Evolutionary conservation across 2,329 filamentous ascomycete species (phyloP).

Genomic region (Colletotrichum sp.): DNA sequence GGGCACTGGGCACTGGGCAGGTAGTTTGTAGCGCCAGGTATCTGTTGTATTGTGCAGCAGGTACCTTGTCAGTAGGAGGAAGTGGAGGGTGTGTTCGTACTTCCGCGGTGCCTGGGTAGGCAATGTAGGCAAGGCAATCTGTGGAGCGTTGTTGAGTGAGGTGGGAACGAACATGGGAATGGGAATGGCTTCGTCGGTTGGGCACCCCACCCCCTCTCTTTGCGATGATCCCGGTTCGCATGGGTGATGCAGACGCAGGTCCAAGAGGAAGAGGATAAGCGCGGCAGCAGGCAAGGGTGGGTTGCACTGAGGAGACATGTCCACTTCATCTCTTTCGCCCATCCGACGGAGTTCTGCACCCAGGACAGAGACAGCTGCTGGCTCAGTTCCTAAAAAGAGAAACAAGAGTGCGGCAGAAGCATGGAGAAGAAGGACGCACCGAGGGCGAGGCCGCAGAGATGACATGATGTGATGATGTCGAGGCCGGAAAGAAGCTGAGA

Average conservation of each 20-base stretch:
- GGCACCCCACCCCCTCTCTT: background rate
- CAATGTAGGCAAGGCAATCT: background rate
- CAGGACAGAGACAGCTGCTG: background rate
- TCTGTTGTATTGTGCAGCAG: background rate
- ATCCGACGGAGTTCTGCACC: background rate
- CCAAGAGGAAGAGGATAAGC: conserved; percentile 45
- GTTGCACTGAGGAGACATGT: conserved; percentile 11
- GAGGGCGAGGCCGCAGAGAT: background rate
- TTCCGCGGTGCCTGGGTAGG: background rate
- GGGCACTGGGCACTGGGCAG: background rate
- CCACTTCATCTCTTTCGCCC: background rate
- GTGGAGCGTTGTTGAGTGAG: background rate
- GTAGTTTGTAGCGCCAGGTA: background rate
- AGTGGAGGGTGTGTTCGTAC: background rate
- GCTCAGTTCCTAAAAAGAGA: background rate
- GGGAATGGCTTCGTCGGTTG: background rate
- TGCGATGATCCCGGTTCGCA: conserved; percentile 27
- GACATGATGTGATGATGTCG: conserved; percentile 8
- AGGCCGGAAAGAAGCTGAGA: background rate
- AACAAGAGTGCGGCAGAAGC: background rate
- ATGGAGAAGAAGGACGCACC: background rate
- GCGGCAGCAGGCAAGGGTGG: conserved; percentile 26
- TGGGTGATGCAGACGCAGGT: conserved; percentile 42
- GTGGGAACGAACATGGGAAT: background rate
- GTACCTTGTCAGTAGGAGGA: background rate